Conservation (phyloP, 305 asterid genomes). For the Petunia hybrid region DNA sequence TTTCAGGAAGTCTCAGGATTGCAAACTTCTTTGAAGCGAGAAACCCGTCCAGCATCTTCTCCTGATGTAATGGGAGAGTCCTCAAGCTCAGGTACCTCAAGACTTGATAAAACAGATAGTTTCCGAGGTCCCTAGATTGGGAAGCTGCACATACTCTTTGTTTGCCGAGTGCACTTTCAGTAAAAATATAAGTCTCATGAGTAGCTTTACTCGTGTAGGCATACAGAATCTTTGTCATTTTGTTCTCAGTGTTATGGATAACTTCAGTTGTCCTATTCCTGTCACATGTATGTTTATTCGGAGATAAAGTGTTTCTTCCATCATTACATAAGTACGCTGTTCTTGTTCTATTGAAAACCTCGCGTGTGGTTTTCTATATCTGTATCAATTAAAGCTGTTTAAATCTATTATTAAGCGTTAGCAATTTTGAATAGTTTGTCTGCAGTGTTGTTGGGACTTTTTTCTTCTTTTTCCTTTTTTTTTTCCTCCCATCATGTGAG, state of each 20-base stretch:
- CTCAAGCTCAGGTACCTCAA: slow-evolving; percentile 79
- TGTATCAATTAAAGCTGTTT: too few relatives aligned
- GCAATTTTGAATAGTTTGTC: too few relatives aligned
- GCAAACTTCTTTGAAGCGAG: slow-evolving; percentile 75
- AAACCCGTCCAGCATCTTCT: slow-evolving; percentile 54
- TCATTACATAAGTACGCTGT: background rate
- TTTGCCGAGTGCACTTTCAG: background rate
- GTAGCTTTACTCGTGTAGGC: background rate
- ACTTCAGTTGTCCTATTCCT: background rate
- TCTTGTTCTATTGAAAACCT: background rate
- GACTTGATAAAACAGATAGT: slow-evolving; percentile 68
- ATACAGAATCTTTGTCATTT: slow-evolving; percentile 20
- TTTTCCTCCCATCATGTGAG: too few relatives aligned
- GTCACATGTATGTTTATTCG: background rate
- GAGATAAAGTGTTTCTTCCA: background rate
- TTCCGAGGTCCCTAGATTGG: slow-evolving; percentile 54
- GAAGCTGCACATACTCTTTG: background rate
- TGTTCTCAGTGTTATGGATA: background rate
- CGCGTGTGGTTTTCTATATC: too few relatives aligned
- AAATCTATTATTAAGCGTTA: too few relatives aligned
- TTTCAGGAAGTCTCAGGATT: slow-evolving; percentile 85
- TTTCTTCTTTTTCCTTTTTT: too few relatives aligned
- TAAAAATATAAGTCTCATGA: background rate
- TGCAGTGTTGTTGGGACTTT: too few relatives aligned
- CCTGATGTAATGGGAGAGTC: slow-evolving; percentile 77